Percentiles rank a stretch among this genome's conserved stretches.
These are phyloP conservation scores for Citrus hindsii DNA, from an alignment of 345 rosid genomes.

Conservation along the genomic window DNA sequence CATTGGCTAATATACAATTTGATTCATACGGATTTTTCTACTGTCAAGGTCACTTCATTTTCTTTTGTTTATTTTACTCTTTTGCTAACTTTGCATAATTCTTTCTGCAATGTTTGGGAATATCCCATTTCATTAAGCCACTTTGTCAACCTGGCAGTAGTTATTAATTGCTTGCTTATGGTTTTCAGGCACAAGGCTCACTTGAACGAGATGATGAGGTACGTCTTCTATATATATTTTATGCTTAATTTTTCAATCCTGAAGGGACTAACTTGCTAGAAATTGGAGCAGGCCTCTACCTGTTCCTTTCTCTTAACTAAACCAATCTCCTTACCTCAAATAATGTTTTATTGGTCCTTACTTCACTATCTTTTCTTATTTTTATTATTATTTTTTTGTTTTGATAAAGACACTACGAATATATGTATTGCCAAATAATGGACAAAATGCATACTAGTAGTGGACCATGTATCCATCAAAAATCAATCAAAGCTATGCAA, in stretches of 20 bases:
- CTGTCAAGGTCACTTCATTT: background rate
- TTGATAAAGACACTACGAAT: too few relatives aligned
- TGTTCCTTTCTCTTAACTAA: background rate
- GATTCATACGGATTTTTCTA: background rate
- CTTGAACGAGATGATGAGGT: slow-evolving; percentile 97
- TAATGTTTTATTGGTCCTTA: background rate
- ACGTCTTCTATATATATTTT: slow-evolving; percentile 14
- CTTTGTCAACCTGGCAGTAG: background rate
- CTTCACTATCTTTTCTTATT: background rate
- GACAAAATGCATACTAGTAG: too few relatives aligned
- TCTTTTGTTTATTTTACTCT: background rate
- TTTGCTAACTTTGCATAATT: background rate
- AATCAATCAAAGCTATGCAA: too few relatives aligned
- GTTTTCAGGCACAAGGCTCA: slow-evolving; percentile 68
- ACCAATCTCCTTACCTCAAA: background rate
- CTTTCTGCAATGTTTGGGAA: background rate
- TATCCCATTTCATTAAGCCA: background rate
- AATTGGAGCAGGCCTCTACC: background rate
- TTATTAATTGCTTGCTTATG: slow-evolving; percentile 17
- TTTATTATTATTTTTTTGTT: too few relatives aligned
- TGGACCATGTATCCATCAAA: too few relatives aligned
- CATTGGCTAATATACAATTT: background rate
- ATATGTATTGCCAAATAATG: too few relatives aligned
- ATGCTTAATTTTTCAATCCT: background rate
- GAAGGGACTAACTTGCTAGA: slow-evolving; percentile 1